A percentile compares a stretch with the other conserved stretches of the same genome.
These are phyloP conservation scores for Microdochium nivale DNA, from an alignment of 2,329 filamentous ascomycete species.

Conservation along the genomic window DNA sequence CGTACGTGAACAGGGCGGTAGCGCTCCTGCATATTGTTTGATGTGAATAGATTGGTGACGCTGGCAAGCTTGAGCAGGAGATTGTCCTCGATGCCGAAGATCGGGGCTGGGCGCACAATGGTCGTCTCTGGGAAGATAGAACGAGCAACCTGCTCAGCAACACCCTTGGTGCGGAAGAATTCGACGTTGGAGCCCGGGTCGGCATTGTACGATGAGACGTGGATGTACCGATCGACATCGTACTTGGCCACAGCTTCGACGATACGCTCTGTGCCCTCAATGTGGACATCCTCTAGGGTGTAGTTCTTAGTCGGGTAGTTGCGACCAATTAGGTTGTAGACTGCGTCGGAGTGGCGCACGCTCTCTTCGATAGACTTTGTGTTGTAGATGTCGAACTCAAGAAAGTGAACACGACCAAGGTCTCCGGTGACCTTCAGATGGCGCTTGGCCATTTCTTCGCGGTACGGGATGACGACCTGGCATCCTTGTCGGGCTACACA, in stretches of 20 bases:
- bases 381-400: constrained; percentile 93
- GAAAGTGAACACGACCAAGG: constrained; percentile 78
- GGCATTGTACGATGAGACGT: constrained; percentile 93
- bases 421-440: constrained; percentile 96
- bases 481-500: constrained; percentile 78
- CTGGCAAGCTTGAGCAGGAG: constrained; percentile 80
- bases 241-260: constrained; percentile 94
- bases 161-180: constrained; percentile 87
- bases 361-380: constrained; percentile 93
- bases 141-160: constrained; percentile 74
- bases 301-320: constrained; percentile 99
- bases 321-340: constrained; percentile 91
- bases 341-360: constrained; percentile 92
- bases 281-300: constrained; percentile 81
- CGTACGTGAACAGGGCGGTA: constrained; percentile 85
- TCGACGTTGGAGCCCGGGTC: constrained; percentile 71
- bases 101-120: constrained; percentile 84
- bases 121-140: constrained; percentile 94
- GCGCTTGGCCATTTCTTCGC: constrained; percentile 96
- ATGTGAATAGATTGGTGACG: constrained; percentile 72
- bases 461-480: constrained; percentile 85
- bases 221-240: constrained; percentile 92
- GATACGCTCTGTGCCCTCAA: constrained; percentile 88
- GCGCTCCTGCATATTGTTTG: constrained; percentile 88
- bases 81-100: constrained; percentile 93